phyloP scores from a whole-genome alignment of 208 protist species.

The Borovskyia barvae region DNA sequence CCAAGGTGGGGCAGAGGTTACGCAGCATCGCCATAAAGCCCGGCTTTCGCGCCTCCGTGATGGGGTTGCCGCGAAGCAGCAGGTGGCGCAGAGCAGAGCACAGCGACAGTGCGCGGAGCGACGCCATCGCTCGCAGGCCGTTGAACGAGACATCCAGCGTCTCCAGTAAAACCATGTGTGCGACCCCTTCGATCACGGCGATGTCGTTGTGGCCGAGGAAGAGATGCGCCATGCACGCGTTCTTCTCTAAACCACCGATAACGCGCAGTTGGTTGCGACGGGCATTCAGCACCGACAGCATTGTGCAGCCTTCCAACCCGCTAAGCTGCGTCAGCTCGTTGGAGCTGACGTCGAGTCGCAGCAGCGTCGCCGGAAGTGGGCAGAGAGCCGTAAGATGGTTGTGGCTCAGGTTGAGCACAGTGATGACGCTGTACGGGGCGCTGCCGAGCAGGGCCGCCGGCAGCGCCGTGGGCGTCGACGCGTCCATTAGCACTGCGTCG shows the following conservation, averaged over 20 bases:
- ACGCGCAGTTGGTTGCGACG: slow-evolving; percentile 51
- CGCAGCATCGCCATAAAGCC: slow-evolving; percentile 54
- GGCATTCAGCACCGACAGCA: slow-evolving; percentile 81
- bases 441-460: slow-evolving; percentile 20
- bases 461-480: slow-evolving; percentile 11
- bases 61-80: slow-evolving; percentile 73
- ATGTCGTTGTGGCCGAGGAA: slow-evolving; percentile 85
- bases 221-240: slow-evolving; percentile 59
- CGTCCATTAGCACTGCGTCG: slow-evolving; percentile 5
- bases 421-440: slow-evolving; percentile 44
- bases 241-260: slow-evolving; percentile 53
- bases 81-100: slow-evolving; percentile 60
- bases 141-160: slow-evolving; percentile 87
- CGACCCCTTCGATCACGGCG: slow-evolving; percentile 53
- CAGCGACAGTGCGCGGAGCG: slow-evolving; percentile 74
- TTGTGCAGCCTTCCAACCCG: slow-evolving; percentile 61
- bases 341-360: slow-evolving; percentile 79
- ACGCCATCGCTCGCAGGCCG: slow-evolving; percentile 40
- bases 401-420: slow-evolving; percentile 66
- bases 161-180: slow-evolving; percentile 78
- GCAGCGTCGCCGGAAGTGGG: slow-evolving; percentile 58
- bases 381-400: slow-evolving; percentile 54
- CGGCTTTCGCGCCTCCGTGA: slow-evolving; percentile 32
- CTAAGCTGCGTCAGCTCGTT: slow-evolving; percentile 55
- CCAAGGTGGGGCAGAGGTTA: slow-evolving; percentile 80